phyloP scores from a whole-genome alignment of 148 eudicot species.

The Silene latifolia region DNA sequence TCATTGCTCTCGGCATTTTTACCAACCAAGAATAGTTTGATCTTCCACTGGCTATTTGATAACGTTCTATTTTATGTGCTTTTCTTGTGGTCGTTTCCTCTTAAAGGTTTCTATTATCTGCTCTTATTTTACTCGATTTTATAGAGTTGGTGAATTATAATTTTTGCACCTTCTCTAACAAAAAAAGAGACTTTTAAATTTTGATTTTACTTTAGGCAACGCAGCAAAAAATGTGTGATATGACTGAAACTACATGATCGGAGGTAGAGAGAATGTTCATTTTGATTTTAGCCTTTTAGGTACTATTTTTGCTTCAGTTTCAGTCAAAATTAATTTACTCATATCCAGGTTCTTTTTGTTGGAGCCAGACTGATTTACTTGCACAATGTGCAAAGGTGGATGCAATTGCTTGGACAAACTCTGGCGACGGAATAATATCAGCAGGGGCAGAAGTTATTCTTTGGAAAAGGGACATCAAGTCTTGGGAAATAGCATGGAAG shows the following conservation, averaged over 20 bases:
- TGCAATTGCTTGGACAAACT: slow-evolving; percentile 82
- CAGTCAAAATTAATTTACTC: slow-evolving; percentile 67
- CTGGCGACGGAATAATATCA: slow-evolving; percentile 87
- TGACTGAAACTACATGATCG: background rate
- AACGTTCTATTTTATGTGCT: background rate
- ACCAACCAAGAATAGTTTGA: background rate
- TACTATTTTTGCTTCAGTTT: slow-evolving; percentile 19
- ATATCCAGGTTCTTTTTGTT: slow-evolving; percentile 99
- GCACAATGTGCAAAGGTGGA: slow-evolving; percentile 71
- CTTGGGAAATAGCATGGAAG: slow-evolving; percentile 94
- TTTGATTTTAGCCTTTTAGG: background rate
- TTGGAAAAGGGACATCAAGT: slow-evolving; percentile 65
- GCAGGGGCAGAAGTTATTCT: slow-evolving; percentile 74
- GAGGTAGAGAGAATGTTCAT: background rate
- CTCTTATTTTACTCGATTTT: background rate
- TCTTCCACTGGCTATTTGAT: background rate
- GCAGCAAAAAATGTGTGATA: background rate
- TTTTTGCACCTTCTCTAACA: background rate
- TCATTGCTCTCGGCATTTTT: background rate
- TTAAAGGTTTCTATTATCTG: background rate
- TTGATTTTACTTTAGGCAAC: background rate
- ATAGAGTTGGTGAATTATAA: too few species aligned
- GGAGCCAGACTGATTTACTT: slow-evolving; percentile 96
- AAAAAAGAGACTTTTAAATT: background rate
- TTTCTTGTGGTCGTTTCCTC: background rate